Conservation (phyloP, 805 yeast species). For the Nakazawaea sp. region DNA sequence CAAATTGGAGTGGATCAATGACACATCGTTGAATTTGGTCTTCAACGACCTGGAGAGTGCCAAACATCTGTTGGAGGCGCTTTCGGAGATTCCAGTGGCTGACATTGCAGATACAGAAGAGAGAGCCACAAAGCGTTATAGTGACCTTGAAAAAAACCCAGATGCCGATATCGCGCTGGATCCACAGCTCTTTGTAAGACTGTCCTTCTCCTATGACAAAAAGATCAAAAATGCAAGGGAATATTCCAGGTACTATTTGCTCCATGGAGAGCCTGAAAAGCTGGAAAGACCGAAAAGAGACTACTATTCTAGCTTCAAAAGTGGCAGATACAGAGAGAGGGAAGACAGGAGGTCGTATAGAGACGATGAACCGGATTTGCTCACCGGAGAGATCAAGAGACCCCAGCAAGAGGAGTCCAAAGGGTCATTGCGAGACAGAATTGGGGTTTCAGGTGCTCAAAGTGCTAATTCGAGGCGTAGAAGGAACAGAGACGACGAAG, state of each 20-base stretch:
- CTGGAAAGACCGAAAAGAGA: conserved; percentile 22
- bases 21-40: conserved; percentile 47
- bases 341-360: conserved; percentile 10
- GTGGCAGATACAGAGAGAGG: conserved; percentile 2
- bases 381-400: conserved; percentile 27
- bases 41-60: conserved; percentile 30
- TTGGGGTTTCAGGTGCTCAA: conserved; percentile 1
- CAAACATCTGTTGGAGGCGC: conserved; percentile 14
- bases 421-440: conserved; percentile 5
- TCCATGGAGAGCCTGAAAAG: conserved; percentile 64
- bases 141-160: conserved; percentile 20
- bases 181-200: conserved; percentile 42
- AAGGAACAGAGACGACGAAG: conserved; percentile 14
- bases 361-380: conserved; percentile 28
- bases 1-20: conserved; percentile 62
- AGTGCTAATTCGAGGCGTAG: conserved; percentile 1
- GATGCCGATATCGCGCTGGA: too few species aligned
- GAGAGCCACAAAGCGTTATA: conserved; percentile 33
- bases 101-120: conserved; percentile 23
- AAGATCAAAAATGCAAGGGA: conserved; percentile 52
- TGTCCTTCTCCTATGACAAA: conserved; percentile 44
- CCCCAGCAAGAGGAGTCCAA: conserved; percentile 25
- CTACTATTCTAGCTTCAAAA: conserved; percentile 12
- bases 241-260: conserved; percentile 55
- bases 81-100: conserved; percentile 3